Evolutionary conservation across 1,284 basidiomycete species (phyloP).

Genomic region (Entoloma clypeatum): DNA sequence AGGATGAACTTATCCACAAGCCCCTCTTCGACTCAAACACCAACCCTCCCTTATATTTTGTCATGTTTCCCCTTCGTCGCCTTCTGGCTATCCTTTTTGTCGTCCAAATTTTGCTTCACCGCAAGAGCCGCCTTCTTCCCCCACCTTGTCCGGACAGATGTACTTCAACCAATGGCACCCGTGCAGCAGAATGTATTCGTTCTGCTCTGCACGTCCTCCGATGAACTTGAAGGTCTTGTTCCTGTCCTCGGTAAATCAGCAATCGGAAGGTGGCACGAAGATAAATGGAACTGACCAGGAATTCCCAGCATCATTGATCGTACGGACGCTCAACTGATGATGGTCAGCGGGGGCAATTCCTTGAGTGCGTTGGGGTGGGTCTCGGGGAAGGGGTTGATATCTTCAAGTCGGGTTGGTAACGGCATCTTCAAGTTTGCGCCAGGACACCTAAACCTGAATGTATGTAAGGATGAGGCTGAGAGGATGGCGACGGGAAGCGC

Average conservation of each 20-base stretch:
- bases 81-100: constrained; percentile 54
- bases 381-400: constrained; percentile 82
- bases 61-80: constrained; percentile 75
- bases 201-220: constrained; percentile 95
- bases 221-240: constrained; percentile 94
- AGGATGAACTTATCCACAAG: constrained; percentile 97
- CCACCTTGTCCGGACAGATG: constrained; percentile 91
- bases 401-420: constrained; percentile 85
- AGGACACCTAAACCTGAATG: constrained; percentile 66
- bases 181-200: constrained; percentile 98
- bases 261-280: not conserved
- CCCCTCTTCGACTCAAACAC: constrained; percentile 95
- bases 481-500: constrained; percentile 2
- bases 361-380: constrained; percentile 70
- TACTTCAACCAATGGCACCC: constrained; percentile 97
- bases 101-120: constrained; percentile 63
- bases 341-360: constrained; percentile 85
- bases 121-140: constrained; percentile 66
- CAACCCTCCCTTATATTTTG: constrained; percentile 98
- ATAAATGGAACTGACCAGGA: constrained; percentile 65
- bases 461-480: constrained; percentile 2
- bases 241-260: constrained; percentile 46
- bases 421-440: constrained; percentile 93
- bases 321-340: constrained; percentile 86
- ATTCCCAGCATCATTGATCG: constrained; percentile 96